Evolutionary conservation across 768 basidiomycete genomes (phyloP).

Genomic region (Solioccasus polychromus): DNA sequence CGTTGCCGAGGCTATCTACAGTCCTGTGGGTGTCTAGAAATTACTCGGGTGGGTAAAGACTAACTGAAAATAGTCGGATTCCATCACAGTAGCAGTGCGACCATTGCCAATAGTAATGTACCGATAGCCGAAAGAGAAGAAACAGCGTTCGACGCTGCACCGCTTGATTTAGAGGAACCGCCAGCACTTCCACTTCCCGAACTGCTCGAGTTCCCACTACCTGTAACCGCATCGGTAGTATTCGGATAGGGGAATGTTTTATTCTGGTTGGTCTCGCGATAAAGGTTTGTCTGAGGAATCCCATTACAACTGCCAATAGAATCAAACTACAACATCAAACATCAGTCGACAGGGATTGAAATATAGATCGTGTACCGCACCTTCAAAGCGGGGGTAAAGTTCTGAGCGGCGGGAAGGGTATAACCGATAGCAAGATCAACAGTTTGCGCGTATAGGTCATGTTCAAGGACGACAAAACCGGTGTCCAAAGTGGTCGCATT

Average conservation of each 20-base stretch:
- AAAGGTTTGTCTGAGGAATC: slow-evolving; percentile 64
- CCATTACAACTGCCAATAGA: slow-evolving; percentile 77
- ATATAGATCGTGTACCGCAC: slow-evolving; percentile 35
- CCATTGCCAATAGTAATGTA: slow-evolving; percentile 13
- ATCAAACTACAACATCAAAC: slow-evolving; percentile 44
- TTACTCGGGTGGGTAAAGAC: slow-evolving; percentile 17
- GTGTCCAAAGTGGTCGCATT: slow-evolving; percentile 60
- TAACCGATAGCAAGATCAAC: slow-evolving; percentile 91
- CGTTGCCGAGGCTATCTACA: slow-evolving; percentile 20
- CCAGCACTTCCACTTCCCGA: slow-evolving; percentile 2
- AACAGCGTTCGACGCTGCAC: slow-evolving; percentile 10
- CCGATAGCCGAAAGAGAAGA: slow-evolving; percentile 13
- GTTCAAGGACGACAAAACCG: slow-evolving; percentile 87
- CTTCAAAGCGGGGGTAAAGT: slow-evolving; percentile 59
- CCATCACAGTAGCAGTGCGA: slow-evolving; percentile 15
- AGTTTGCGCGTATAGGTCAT: slow-evolving; percentile 80
- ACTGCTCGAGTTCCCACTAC: slow-evolving; percentile 6
- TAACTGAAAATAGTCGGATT: slow-evolving; percentile 5
- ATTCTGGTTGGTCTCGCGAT: slow-evolving; percentile 81
- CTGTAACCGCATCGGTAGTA: slow-evolving; percentile 26
- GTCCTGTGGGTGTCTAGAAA: slow-evolving; percentile 14
- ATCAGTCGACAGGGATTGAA: not conserved
- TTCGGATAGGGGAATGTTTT: slow-evolving; percentile 56
- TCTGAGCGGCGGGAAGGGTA: slow-evolving; percentile 73
- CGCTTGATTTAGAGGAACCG: slow-evolving; percentile 4